A percentile compares a stretch with the other conserved stretches of the same genome.
phyloP scores from a whole-genome alignment of 139 green algal genomes.

The Auxenochlorella pyrenoidosa region DNA sequence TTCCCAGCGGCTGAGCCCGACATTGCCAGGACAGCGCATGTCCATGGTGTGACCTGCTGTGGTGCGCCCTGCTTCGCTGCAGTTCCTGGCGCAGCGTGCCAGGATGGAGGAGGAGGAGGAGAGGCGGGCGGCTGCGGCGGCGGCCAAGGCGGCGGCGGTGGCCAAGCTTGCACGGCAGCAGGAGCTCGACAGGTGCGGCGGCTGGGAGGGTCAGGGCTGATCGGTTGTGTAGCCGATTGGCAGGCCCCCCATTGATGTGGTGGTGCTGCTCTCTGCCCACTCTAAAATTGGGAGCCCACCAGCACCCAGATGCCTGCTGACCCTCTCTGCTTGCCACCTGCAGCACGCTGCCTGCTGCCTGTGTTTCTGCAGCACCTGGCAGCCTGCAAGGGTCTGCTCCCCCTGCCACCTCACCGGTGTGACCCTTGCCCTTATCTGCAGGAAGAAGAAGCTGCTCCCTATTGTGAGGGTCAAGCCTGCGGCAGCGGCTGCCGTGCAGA shows the following conservation, averaged over 20 bases:
- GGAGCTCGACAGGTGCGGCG: constrained; percentile 7
- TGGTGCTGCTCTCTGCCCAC: too few species aligned
- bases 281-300: background rate
- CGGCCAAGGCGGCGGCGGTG: background rate
- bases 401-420: background rate
- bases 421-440: background rate
- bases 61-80: background rate
- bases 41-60: too few species aligned
- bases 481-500: background rate
- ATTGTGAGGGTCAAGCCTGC: constrained; percentile 28
- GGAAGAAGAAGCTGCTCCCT: constrained; percentile 6
- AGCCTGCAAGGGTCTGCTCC: too few species aligned
- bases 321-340: background rate
- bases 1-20: too few species aligned
- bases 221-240: too few species aligned
- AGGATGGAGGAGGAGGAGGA: constrained; percentile 25
- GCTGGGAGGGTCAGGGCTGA: too few species aligned
- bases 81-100: constrained; percentile 8
- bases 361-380: too few species aligned
- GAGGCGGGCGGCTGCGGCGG: background rate
- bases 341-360: too few species aligned
- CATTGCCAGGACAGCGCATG: too few species aligned
- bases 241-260: too few species aligned
- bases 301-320: too few species aligned
- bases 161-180: constrained; percentile 11